Conservation (phyloP, 1,284 basidiomycete genomes). For the Porodaedalea pini region DNA sequence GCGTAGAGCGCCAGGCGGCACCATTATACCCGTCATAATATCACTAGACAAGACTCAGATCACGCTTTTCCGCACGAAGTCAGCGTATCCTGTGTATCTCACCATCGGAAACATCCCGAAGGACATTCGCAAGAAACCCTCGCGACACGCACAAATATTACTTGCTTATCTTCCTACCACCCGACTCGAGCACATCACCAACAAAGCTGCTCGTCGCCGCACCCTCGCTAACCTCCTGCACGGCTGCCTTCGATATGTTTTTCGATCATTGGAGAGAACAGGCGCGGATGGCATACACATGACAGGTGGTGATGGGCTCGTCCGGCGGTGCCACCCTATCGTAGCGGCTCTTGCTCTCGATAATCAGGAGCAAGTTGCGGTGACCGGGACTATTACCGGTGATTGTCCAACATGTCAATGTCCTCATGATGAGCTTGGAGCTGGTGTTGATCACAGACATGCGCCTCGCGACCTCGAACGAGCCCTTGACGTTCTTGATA, state of each 20-base stretch:
- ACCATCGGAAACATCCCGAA: slow-evolving; percentile 29
- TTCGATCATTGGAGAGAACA: slow-evolving; percentile 20
- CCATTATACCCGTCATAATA: slow-evolving; percentile 24
- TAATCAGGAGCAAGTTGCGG: slow-evolving; percentile 27
- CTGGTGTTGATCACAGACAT: background rate
- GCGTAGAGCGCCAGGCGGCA: slow-evolving; percentile 19
- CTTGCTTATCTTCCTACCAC: slow-evolving; percentile 26
- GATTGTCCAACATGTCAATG: slow-evolving; percentile 17
- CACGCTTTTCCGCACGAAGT: slow-evolving; percentile 23
- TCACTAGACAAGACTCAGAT: slow-evolving; percentile 25
- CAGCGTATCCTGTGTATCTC: slow-evolving; percentile 28
- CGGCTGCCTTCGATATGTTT: slow-evolving; percentile 22
- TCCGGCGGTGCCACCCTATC: slow-evolving; percentile 23
- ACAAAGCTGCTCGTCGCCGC: background rate
- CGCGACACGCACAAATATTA: slow-evolving; percentile 24
- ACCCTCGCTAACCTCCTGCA: slow-evolving; percentile 24
- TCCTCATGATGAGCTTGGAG: background rate
- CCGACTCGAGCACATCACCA: slow-evolving; percentile 13
- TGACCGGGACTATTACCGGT: slow-evolving; percentile 15
- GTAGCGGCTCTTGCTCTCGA: slow-evolving; percentile 26
- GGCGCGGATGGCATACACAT: slow-evolving; percentile 23
- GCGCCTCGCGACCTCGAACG: slow-evolving; percentile 11
- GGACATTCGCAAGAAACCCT: slow-evolving; percentile 22
- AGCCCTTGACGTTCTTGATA: background rate
- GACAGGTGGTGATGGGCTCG: slow-evolving; percentile 20